Evolutionary conservation across 768 basidiomycete genomes (phyloP).

Genomic region (Suillus hirtellus): DNA sequence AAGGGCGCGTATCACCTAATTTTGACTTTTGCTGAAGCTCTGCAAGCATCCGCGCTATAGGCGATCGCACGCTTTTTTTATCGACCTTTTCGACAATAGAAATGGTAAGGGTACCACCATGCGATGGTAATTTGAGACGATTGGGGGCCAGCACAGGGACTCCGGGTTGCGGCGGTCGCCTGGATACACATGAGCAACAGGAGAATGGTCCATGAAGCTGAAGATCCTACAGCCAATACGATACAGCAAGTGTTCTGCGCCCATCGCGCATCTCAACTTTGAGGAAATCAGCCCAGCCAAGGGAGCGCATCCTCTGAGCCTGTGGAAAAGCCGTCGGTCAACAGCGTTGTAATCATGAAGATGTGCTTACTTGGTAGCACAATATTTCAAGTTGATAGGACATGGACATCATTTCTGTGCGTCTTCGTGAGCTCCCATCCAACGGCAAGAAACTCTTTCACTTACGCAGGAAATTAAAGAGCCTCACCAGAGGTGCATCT

Average conservation of each 20-base stretch:
- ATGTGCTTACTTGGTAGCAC: conserved; percentile 61
- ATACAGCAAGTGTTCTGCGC: conserved; percentile 65
- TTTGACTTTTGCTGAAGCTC: conserved; percentile 67
- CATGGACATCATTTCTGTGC: conserved; percentile 83
- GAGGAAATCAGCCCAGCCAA: conserved; percentile 85
- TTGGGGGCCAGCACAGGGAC: conserved; percentile 28
- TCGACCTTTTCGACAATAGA: conserved; percentile 59
- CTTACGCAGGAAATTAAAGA: conserved; percentile 90
- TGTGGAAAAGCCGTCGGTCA: conserved; percentile 16
- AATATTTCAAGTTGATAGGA: conserved; percentile 92
- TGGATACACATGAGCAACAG: conserved; percentile 17
- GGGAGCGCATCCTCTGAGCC: conserved; percentile 76
- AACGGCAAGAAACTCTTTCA: conserved; percentile 9
- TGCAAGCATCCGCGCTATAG: conserved; percentile 54
- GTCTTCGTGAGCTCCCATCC: conserved; percentile 5
- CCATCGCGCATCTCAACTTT: conserved; percentile 68
- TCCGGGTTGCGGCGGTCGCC: conserved; percentile 40
- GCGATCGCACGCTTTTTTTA: conserved; percentile 51
- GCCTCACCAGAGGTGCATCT: conserved; percentile 81
- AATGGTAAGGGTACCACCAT: conserved; percentile 75
- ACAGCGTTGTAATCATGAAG: neutral
- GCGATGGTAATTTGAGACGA: conserved; percentile 48
- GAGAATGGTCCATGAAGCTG: neutral
- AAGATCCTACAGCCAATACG: conserved; percentile 82
- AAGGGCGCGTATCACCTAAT: conserved; percentile 52